Evolutionary conservation across 306 rosid species (phyloP).

Genomic region (Vachellia pachyceras): DNA sequence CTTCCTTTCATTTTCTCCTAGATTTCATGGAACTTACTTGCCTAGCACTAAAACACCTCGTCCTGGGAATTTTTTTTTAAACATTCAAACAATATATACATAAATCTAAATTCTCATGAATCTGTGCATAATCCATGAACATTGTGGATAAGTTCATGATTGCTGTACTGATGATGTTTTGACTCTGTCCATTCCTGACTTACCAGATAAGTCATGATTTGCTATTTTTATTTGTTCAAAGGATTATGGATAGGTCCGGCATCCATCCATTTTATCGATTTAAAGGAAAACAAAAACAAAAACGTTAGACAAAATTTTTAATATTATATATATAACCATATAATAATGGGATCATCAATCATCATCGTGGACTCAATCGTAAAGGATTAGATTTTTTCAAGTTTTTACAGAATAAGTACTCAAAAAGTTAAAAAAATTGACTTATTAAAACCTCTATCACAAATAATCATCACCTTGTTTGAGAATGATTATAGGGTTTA

Average conservation of each 20-base stretch:
- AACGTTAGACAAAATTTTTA: no score
- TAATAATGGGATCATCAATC: no score
- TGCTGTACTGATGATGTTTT: not conserved
- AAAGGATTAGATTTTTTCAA: no score
- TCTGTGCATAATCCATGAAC: not conserved
- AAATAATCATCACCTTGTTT: no score
- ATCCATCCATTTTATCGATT: no score
- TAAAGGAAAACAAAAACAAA: not conserved
- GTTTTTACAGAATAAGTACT: no score
- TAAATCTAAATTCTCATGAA: not conserved
- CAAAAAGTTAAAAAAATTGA: no score
- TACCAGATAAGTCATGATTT: not conserved
- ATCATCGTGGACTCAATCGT: no score
- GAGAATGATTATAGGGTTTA: no score
- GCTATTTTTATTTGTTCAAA: not conserved
- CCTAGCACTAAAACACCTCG: not conserved
- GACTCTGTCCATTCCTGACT: not conserved
- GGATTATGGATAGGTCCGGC: not conserved
- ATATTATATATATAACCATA: no score
- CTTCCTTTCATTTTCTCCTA: conserved; percentile 30
- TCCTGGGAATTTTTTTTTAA: not conserved
- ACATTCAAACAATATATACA: not conserved
- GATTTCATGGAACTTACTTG: conserved; percentile 37
- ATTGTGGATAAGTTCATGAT: conserved; percentile 18
- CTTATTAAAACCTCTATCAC: no score